Evolutionary conservation across 139 green algal species (phyloP).

Genomic region (Nannochloris sp.): DNA sequence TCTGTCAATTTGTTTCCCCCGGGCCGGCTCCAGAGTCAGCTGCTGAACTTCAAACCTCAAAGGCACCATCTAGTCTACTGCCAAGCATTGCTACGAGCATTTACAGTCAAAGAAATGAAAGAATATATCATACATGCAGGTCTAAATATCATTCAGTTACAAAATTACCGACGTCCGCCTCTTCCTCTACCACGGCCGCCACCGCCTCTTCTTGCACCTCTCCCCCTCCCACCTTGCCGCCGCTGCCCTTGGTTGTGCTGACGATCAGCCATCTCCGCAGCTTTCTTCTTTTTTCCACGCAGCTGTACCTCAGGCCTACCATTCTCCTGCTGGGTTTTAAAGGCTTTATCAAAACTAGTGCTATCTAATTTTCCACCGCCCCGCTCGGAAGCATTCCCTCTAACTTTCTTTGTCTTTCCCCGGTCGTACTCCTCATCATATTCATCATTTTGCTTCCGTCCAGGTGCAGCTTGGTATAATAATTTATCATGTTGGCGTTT

Average conservation of each 20-base stretch:
- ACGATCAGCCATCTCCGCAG: background rate
- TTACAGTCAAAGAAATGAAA: too few species aligned
- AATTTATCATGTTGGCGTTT: constrained; percentile 7
- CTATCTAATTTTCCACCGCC: background rate
- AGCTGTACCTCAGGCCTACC: background rate
- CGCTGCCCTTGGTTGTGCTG: background rate
- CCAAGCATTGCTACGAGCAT: too few species aligned
- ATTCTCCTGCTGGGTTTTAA: constrained; percentile 9
- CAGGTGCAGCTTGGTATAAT: background rate
- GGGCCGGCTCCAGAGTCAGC: too few species aligned
- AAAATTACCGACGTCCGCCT: too few species aligned
- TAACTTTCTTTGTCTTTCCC: constrained; percentile 37
- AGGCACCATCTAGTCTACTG: too few species aligned
- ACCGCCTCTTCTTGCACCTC: background rate
- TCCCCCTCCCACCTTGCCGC: background rate
- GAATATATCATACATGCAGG: too few species aligned
- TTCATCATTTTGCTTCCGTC: constrained; percentile 13
- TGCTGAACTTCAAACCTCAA: too few species aligned
- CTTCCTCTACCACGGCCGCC: too few species aligned
- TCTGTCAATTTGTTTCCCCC: too few species aligned
- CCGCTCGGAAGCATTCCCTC: background rate
- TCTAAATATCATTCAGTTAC: too few species aligned
- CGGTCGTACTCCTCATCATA: constrained; percentile 45
- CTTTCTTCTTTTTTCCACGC: background rate
- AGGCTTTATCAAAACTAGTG: constrained; percentile 4